Conservation (phyloP, 1,139 yeast species). For the Blastobotrys indianensis region DNA sequence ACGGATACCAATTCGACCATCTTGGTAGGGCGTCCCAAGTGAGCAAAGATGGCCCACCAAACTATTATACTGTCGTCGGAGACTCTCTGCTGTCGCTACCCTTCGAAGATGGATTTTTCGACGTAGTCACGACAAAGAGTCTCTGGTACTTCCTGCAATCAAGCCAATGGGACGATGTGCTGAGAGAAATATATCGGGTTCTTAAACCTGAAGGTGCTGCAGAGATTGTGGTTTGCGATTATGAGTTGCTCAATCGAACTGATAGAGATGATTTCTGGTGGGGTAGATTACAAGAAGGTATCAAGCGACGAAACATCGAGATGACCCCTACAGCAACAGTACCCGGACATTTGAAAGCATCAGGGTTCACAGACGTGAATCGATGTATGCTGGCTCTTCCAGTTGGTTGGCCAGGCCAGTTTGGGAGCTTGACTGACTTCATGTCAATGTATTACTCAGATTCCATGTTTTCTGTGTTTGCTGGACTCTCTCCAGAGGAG, state of each 20-base stretch:
- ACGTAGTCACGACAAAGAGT: slow-evolving; percentile 32
- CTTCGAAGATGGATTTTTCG: slow-evolving; percentile 34
- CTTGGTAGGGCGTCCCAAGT: slow-evolving; percentile 17
- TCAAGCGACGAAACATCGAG: slow-evolving; percentile 30
- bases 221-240: slow-evolving; percentile 32
- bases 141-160: slow-evolving; percentile 30
- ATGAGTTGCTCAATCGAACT: slow-evolving; percentile 24
- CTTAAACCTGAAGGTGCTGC: slow-evolving; percentile 39
- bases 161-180: slow-evolving; percentile 34
- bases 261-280: slow-evolving; percentile 26
- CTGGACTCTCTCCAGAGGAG: slow-evolving; percentile 25
- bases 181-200: slow-evolving; percentile 37
- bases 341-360: slow-evolving; percentile 24
- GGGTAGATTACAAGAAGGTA: slow-evolving; percentile 23
- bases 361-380: slow-evolving; percentile 32
- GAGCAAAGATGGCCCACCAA: slow-evolving; percentile 29
- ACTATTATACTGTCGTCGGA: slow-evolving; percentile 31
- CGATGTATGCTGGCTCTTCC: slow-evolving; percentile 28
- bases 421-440: slow-evolving; percentile 31
- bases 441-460: slow-evolving; percentile 28
- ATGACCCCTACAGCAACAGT: slow-evolving; percentile 29
- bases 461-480: slow-evolving; percentile 25
- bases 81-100: slow-evolving; percentile 31
- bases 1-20: slow-evolving; percentile 29
- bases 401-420: slow-evolving; percentile 32